A percentile compares a stretch with the other conserved stretches of the same genome.
These are phyloP conservation scores for Podospora comata DNA, from an alignment of 495 filamentous ascomycete species.

Conservation along the genomic window DNA sequence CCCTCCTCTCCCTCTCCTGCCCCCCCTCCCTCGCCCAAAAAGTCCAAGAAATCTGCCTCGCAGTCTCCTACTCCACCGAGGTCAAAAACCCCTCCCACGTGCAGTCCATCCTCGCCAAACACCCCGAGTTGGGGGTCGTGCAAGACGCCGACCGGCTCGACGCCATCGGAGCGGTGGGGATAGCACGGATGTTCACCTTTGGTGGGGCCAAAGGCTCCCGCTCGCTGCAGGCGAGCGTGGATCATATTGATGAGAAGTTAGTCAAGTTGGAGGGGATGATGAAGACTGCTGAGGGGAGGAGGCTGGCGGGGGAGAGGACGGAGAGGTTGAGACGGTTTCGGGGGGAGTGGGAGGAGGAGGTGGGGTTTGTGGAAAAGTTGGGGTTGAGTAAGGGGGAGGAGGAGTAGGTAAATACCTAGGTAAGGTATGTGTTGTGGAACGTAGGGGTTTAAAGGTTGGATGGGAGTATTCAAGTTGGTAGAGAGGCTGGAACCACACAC, in stretches of 20 bases:
- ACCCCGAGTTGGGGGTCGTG: slow-evolving; percentile 76
- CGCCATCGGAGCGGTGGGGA: slow-evolving; percentile 80
- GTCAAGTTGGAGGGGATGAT: slow-evolving; percentile 70
- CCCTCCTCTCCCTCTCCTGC: slow-evolving; percentile 55
- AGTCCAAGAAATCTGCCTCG: slow-evolving; percentile 65
- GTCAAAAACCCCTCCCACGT: slow-evolving; percentile 55
- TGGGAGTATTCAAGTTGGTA: no score
- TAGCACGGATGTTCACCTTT: slow-evolving; percentile 76
- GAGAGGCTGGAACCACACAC: no score
- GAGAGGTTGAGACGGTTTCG: slow-evolving; percentile 61
- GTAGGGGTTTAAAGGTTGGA: no score
- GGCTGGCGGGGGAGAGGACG: slow-evolving; percentile 62
- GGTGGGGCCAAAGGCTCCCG: slow-evolving; percentile 57
- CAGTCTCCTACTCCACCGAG: slow-evolving; percentile 79
- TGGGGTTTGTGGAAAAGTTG: slow-evolving; percentile 20
- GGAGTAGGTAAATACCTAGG: not conserved
- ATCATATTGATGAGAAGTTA: slow-evolving; percentile 80
- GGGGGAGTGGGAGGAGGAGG: slow-evolving; percentile 72
- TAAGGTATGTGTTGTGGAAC: no score
- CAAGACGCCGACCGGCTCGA: slow-evolving; percentile 91
- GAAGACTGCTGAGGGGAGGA: slow-evolving; percentile 72
- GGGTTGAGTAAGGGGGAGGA: slow-evolving; percentile 10
- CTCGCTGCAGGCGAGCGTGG: slow-evolving; percentile 59
- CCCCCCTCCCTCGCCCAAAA: slow-evolving; percentile 52
- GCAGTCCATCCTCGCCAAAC: slow-evolving; percentile 47